Evolutionary conservation across 202 grass and related monocot genomes (phyloP).

Genomic region (Setaria italica): DNA sequence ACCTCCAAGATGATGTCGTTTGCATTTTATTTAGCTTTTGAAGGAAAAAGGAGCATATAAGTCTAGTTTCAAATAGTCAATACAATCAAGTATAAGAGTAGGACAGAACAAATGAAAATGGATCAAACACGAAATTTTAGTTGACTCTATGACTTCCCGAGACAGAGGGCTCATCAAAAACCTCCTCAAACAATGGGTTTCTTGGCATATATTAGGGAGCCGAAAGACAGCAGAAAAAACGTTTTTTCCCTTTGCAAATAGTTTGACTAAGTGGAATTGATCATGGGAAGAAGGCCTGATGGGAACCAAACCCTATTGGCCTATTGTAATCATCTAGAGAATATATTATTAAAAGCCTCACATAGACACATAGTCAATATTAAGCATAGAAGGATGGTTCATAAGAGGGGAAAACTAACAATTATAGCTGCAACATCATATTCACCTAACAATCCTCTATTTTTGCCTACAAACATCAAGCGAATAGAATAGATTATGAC

Average conservation of each 20-base stretch:
- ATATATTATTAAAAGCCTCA: background rate
- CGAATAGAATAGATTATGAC: background rate
- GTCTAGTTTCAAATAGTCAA: slow-evolving; percentile 22
- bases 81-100: slow-evolving; percentile 10
- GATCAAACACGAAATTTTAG: background rate
- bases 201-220: slow-evolving; percentile 16
- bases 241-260: background rate
- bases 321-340: background rate
- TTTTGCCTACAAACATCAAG: background rate
- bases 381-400: background rate
- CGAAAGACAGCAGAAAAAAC: background rate
- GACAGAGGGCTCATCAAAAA: background rate
- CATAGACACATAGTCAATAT: slow-evolving; percentile 6
- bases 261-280: slow-evolving; percentile 6
- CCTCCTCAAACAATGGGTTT: background rate
- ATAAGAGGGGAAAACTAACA: background rate
- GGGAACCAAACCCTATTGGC: background rate
- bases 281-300: background rate
- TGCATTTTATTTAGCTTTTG: slow-evolving; percentile 77
- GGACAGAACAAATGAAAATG: slow-evolving; percentile 4
- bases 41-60: slow-evolving; percentile 33
- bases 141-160: slow-evolving; percentile 7
- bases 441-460: background rate
- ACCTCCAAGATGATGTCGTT: slow-evolving; percentile 68
- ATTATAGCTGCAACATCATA: background rate